A percentile compares a stretch with the other conserved stretches of the same genome.
phyloP scores from a whole-genome alignment of 139 green algal species.

The Pseudopediastrum boryanum region DNA sequence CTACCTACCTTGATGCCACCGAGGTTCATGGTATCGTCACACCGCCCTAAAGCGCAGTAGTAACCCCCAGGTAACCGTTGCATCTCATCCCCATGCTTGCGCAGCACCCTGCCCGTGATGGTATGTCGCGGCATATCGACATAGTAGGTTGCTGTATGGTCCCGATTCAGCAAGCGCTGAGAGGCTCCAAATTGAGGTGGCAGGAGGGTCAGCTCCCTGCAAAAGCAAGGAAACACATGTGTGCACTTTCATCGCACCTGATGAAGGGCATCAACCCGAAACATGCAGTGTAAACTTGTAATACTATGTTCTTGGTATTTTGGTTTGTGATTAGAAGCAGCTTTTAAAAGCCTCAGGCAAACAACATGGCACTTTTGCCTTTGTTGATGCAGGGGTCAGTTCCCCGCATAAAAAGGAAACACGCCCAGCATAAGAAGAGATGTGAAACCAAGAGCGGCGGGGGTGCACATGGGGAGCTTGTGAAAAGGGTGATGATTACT shows the following conservation, averaged over 20 bases:
- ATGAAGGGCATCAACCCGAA: not conserved
- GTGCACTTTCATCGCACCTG: too few species aligned
- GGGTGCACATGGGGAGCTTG: not conserved
- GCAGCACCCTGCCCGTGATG: conserved; percentile 49
- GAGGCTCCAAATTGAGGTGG: conserved; percentile 79
- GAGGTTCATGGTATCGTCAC: conserved; percentile 99
- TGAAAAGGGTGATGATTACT: too few species aligned
- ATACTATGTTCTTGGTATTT: not conserved
- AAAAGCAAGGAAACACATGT: too few species aligned
- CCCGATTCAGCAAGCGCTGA: conserved; percentile 84
- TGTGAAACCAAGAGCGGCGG: not conserved
- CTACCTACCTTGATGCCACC: conserved; percentile 84
- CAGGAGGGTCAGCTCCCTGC: conserved; percentile 75
- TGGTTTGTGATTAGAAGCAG: not conserved
- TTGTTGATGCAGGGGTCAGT: too few species aligned
- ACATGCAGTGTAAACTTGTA: not conserved
- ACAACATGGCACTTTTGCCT: not conserved
- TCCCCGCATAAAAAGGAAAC: too few species aligned
- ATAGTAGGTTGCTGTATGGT: conserved; percentile 87
- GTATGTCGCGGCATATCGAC: conserved; percentile 78
- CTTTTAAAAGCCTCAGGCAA: not conserved
- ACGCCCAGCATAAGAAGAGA: too few species aligned
- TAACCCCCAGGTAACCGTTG: conserved; percentile 68
- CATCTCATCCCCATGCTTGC: conserved; percentile 92
- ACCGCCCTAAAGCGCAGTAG: conserved; percentile 73